Conservation (phyloP, 441 rosid genomes). For the Capsella rubella region DNA sequence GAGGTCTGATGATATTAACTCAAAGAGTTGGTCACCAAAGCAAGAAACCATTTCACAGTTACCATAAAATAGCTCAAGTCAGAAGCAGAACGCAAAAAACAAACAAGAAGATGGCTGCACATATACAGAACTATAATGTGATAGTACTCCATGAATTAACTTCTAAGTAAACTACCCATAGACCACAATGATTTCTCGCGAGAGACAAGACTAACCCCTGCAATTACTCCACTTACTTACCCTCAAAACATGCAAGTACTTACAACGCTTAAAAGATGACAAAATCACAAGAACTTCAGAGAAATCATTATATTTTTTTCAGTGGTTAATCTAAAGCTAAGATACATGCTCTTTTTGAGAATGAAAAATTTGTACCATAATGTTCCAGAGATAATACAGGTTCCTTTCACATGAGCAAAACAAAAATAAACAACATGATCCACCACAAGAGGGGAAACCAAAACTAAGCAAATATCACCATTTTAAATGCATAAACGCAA, state of each 20-base stretch:
- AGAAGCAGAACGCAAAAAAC: background rate
- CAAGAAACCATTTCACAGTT: background rate
- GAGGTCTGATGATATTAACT: background rate
- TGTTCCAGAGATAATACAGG: too few relatives aligned
- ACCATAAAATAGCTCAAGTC: background rate
- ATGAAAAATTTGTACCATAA: too few relatives aligned
- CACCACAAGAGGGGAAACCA: background rate
- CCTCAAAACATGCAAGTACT: background rate
- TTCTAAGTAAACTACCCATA: too few relatives aligned
- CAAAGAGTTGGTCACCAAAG: background rate
- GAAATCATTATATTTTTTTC: background rate
- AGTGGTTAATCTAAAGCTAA: background rate
- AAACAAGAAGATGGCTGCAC: background rate
- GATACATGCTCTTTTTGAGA: background rate
- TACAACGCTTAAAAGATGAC: background rate
- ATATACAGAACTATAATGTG: background rate
- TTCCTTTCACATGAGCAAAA: too few relatives aligned
- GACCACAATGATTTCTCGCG: too few relatives aligned
- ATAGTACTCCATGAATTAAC: background rate
- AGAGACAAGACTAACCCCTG: background rate
- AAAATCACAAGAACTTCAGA: background rate
- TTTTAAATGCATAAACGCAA: background rate
- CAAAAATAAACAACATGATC: background rate
- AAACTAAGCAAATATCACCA: constrained; percentile 1
- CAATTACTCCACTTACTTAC: background rate